Evolutionary conservation across 2,329 filamentous ascomycete species (phyloP), one percentile per base, ranked within the genome.

Genomic region (Aspergillus ibericus): DNA sequence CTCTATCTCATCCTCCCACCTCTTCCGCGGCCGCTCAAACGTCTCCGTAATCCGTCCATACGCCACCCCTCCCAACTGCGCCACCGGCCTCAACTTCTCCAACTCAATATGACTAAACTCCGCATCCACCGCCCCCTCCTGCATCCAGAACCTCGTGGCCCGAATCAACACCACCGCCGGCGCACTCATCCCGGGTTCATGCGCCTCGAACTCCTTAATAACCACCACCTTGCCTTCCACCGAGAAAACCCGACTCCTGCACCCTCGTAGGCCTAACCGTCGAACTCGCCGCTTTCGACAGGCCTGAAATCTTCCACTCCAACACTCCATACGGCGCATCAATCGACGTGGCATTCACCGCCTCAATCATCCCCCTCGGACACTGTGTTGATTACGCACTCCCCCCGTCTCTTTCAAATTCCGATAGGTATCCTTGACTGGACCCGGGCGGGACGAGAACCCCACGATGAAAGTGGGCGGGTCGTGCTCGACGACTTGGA

Each of bases 331-430:
- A 86, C 0, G 92, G 92, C 0, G 90, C 85, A 74, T 96, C 90
- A 63, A 95, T 85, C 22, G 83, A 83, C 4, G 87, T 84, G 7
- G 86, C 81, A 75, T 97, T 96, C 40, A 92, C 92, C 0, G 93
- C 93, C 79, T 96, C 92, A 70, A 95, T 71, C 73, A 88, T 95
- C 69, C 87, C 87, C 83, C 78, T 96, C 92, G 8, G 84, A 86
- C 66, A 96, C 89, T 68, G 96, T 89, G 78, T 95, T 96, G 77
- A 96, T 88, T 54, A 87, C 85, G 75, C 90, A 93, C 78, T 96
- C 91, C 29, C 29, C 82, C 78, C 0, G 83, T 86, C 25, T 88
- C 88, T 10, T 83, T 69, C 55, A 96, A 77, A 72, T 96, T 93
- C 64, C 80, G 81, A 36, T 93, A 80, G 25, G 88, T 87, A 74